A percentile compares a stretch with the other conserved stretches of the same genome.
phyloP scores from a whole-genome alignment of 805 yeast species.

The Kuraishia molischiana region DNA sequence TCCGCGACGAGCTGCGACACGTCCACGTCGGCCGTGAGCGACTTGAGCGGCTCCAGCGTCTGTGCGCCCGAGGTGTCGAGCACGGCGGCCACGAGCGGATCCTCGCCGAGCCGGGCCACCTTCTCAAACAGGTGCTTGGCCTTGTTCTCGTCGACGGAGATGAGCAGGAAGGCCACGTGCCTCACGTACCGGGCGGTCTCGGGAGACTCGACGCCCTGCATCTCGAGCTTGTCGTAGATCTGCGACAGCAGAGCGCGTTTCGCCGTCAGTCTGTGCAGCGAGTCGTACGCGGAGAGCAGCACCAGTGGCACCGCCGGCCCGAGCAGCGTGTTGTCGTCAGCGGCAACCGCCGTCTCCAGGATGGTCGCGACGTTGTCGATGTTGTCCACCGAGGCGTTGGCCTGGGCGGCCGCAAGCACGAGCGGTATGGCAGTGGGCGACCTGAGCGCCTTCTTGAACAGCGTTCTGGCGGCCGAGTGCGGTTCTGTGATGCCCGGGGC shows the following conservation, averaged over 20 bases:
- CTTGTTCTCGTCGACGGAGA: conserved; percentile 21
- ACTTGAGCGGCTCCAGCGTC: conserved; percentile 12
- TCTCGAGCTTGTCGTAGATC: conserved; percentile 15
- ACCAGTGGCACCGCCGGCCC: conserved; percentile 42
- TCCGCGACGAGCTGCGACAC: conserved; percentile 16
- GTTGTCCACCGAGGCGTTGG: conserved; percentile 19
- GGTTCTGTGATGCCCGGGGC: conserved; percentile 8
- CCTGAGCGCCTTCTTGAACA: conserved; percentile 23
- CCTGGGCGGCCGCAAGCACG: conserved; percentile 23
- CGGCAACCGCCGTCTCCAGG: conserved; percentile 22
- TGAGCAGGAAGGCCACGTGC: conserved; percentile 25
- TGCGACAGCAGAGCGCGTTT: conserved; percentile 20
- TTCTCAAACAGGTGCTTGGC: conserved; percentile 19
- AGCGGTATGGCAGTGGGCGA: conserved; percentile 20
- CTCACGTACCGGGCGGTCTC: conserved; percentile 19
- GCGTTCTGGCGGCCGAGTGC: conserved; percentile 17
- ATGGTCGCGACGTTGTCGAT: conserved; percentile 22
- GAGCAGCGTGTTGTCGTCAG: conserved; percentile 6
- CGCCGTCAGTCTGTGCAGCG: conserved; percentile 25
- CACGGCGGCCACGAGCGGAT: conserved; percentile 12
- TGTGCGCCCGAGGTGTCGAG: conserved; percentile 4
- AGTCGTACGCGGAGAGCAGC: conserved; percentile 39
- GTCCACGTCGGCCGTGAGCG: conserved; percentile 20
- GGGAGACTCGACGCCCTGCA: conserved; percentile 4
- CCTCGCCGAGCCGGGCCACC: conserved; percentile 10